Conservation (phyloP, 768 basidiomycete genomes). For the Vararia minispora region DNA sequence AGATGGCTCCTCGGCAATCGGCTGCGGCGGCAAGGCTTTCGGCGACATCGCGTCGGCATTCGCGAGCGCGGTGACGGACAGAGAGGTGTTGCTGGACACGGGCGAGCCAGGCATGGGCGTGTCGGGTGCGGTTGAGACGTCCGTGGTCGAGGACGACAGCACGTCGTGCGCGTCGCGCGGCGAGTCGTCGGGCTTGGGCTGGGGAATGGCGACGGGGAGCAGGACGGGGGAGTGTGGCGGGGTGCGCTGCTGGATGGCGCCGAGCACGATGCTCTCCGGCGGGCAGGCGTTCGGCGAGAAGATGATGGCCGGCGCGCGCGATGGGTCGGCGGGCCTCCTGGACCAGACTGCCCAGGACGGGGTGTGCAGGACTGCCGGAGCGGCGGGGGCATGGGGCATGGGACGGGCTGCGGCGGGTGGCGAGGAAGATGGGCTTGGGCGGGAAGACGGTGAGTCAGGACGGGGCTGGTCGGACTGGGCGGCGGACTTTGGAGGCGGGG, state of each 20-base stretch:
- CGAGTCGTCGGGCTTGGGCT: slow-evolving; percentile 5
- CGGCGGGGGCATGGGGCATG: background rate
- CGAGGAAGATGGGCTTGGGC: slow-evolving; percentile 3
- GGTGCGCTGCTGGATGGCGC: slow-evolving; percentile 41
- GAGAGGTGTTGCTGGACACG: slow-evolving; percentile 46
- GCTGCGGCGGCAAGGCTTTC: background rate
- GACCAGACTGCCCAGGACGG: slow-evolving; percentile 57
- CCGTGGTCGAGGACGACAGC: slow-evolving; percentile 38
- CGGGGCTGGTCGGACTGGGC: background rate
- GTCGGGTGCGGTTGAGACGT: slow-evolving; percentile 38
- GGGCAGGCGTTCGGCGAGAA: slow-evolving; percentile 56
- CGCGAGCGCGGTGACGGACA: slow-evolving; percentile 28
- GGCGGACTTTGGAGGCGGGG: slow-evolving; percentile 1
- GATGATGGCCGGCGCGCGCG: slow-evolving; percentile 56
- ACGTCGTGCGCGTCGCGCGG: slow-evolving; percentile 22
- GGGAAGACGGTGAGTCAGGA: background rate
- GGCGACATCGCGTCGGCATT: slow-evolving; percentile 14
- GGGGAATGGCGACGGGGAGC: background rate
- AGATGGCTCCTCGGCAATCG: background rate
- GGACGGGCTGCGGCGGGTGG: slow-evolving; percentile 1
- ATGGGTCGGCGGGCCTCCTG: slow-evolving; percentile 53
- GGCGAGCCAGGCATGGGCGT: slow-evolving; percentile 44
- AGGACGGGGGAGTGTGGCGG: slow-evolving; percentile 26
- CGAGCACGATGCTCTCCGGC: slow-evolving; percentile 43
- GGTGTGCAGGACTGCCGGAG: background rate